Base-by-base conservation (phyloP, 768 basidiomycete species). In the Tricholoma furcatifolium region DNA sequence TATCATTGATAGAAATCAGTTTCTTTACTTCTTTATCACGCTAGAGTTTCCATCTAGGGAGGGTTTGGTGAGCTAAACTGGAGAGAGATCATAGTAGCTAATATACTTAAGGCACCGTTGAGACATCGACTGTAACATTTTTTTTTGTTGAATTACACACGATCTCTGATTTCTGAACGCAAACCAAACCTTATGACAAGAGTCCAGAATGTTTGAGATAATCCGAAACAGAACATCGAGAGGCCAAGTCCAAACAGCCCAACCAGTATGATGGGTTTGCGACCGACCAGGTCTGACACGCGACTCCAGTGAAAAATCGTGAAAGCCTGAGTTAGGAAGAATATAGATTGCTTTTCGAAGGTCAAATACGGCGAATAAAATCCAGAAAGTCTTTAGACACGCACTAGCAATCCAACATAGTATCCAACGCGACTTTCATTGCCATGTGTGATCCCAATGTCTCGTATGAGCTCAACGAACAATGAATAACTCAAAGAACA, bases 241-340 rank as follows among this genome's bases (percentile, higher is more conserved):
- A 79, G 31, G 0, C 82, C 79, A 17, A 90, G 64, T 8, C 88
- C 89, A 27, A 79, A 65, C 3, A 91, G 67, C 1, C 90, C 88
- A 1, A 64, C 73, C 43, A 91, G 70, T 54, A 91, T 81, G 24
- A 91, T 81, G 0, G 89, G 88, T 59, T 86, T 89, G 39, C 90
- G 82, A 20, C 90, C 89, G 43, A 91, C 66, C 42, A 74, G 71
- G 57, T 91, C 89, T 7, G 88, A 90, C 14, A 85, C 47, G n/a
- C 84, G 79, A 62, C 85, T 84, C 87, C 87, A 91, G 56, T 87
- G 79, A 14, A 91, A 66, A 17, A 89, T 82, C 1, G 85, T 87
- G 50, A 80, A 62, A 0, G 88, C 87, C 67, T 91, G 84, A 0
- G 86, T 82, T 9, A 87, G 71, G 58, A 83, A 91, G 69, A 90